Base-by-base conservation (phyloP, 2,329 filamentous ascomycete species). In the Trichoderma atrobrunneum region DNA sequence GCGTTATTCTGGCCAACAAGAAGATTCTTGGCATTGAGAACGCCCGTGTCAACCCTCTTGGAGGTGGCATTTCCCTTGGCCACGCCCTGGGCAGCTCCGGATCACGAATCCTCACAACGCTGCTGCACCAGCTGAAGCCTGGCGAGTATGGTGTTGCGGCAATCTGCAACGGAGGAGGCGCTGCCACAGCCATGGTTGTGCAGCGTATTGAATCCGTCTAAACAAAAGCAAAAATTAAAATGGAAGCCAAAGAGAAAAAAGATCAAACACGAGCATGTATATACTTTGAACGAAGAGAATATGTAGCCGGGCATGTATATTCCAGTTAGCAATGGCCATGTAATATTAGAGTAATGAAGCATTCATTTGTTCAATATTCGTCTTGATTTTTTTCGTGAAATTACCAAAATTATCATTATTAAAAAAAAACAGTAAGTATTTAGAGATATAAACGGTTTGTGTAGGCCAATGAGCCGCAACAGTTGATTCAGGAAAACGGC, bases 151-250 rank as follows among this genome's bases (percentile, higher is more conserved):
- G 96, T 69, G 93, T 95, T 75, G 96, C 95, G 18, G 95, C 95
- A 3, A 98, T 99, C 73, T 98, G 96, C 85, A 99, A 99, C 78
- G 96, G 96, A 60, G 96, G 96, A 56, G 96, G 96, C 73, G 95
- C 94, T 16, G 93, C 95, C 1, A 95, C 93, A 11, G 96, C 95
- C 0, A 87, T 98, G 79, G 93, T 98, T 63, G 93, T 99, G 70
- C 95, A 98, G 83, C 90, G 90, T 77, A 87, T 95, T 76, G 91
- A 92, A 75, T 84, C 84, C 64, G 86, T 87, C 70, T 89, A 79
- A 79, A 72, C 14, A 10, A 5, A 32, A 48, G 26, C 7, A n/a
- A 18, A 30, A 32, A 7, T 5, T 1, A 43, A n/a, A 18, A 6
- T n/a, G 24, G n/a, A 54, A 26, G 43, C 11, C 11, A 60, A 26